Evolutionary conservation across 345 rosid genomes (phyloP), one percentile per base, ranked within the genome.

Genomic region (Salix purpurea): DNA sequence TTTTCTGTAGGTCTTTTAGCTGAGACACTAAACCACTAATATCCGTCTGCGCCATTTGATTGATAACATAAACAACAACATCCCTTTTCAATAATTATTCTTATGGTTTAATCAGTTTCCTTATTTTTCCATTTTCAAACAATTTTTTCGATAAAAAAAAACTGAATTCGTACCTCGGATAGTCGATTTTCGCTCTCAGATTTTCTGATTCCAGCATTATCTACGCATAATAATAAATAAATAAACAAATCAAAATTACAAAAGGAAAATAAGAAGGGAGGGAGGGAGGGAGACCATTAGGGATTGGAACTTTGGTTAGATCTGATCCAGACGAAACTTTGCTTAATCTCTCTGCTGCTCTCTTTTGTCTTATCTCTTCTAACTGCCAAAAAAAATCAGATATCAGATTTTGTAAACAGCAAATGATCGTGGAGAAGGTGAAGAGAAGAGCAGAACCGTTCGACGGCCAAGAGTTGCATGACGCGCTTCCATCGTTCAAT

Each of bases 391-490:
- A 24, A 58, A 34, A 34, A 34, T 34, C 36, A 13, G 71, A 50
- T 67, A 10, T 64, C 54, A 67, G 28, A 54, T 26, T 24, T 70
- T 7, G 7, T 26, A 12, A 72, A 36, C 19, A 36, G 12, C 1
- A 65, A 54, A 44, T 10, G 23, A 70, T 60, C 56, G 11, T 60
- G 36, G n/a, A 37, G 23, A 26, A 60, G 65, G 26, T 8, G 77
- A 73, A n/a, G 36, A 34, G 6, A 34, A 34, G 54, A 74, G 64
- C 24, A 71, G 71, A 84, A 96, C 99, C 84, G 99, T 92, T 82
- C 99, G 90, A 74, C 99, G 98, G 69, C 97, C 99, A 10, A 93
- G 88, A 39, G 98, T 86, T 69, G 99, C 96, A 71, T 93, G 99
- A 66, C 76, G 96, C 72, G 90, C 66, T 32, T 89, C 90, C 99